Evolutionary conservation across 306 rosid species (phyloP), one percentile per base, ranked within the genome.

Genomic region (Dalbergia cochinchinensis): DNA sequence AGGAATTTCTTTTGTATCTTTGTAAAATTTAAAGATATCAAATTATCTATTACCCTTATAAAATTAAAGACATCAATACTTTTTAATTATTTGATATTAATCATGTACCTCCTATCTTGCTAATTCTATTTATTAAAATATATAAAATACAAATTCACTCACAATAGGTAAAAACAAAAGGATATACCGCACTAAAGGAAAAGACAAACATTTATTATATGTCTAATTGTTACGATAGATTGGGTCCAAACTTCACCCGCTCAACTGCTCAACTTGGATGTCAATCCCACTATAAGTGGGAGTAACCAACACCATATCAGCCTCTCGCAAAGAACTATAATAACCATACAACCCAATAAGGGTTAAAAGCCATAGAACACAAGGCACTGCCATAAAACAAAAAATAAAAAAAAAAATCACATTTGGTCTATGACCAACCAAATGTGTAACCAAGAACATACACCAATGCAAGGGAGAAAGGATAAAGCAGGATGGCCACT

Each of bases 381-480:
- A 74, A 62, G 18, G 59, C 71, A 71, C 20, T 34, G 26, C 11
- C 1, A 7, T 20, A 5, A 50, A 9, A 42, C 6, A 35, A 6
- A 39, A 50, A 9, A 42, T 4, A 35, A 6, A 39, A 4, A 39
- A 54, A 57, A 51, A 41, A 76, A 48, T 48, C 5, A 50, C 6
- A 16, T 7, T 7, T 44, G 39, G 78, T 57, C 8, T 90, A 92
- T 1, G 97, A 91, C 97, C 98, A 93, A 58, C 97, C 97, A 35
- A 89, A 90, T 20, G 78, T 85, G 80, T 87, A 96, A 84, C 93
- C 98, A 80, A 96, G 97, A 82, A 96, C 94, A 83, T 91, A 93
- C 1, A 96, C 90, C 80, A 96, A 84, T 47, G 88, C 93, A 62
- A 96, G 84, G 6, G 99, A 90, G 74, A 96, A 86, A 0, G 98